Percentiles rank a stretch among this genome's conserved stretches.
These are phyloP conservation scores for Atkinsonella hypoxylon DNA, from an alignment of 2,329 filamentous ascomycete genomes.

Conservation along the genomic window DNA sequence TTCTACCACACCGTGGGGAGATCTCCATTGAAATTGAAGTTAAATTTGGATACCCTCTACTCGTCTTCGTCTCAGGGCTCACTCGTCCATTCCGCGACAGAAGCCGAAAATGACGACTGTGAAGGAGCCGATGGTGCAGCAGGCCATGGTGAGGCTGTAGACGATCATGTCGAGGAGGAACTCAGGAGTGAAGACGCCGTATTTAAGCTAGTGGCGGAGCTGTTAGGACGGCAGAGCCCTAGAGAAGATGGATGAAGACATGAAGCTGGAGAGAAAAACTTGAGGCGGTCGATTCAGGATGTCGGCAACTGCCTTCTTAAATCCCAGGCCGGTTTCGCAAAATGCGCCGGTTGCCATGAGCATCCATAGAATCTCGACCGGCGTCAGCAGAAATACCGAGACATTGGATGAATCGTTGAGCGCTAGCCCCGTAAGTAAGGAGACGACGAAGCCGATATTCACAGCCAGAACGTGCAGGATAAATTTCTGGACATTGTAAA, in stretches of 20 bases:
- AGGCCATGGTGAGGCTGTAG: conserved; percentile 53
- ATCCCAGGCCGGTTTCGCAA: conserved; percentile 61
- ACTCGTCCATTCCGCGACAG: too few species aligned
- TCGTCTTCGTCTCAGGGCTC: conserved; percentile 10
- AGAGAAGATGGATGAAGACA: neutral
- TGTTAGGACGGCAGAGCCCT: neutral
- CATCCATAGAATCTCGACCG: conserved; percentile 63
- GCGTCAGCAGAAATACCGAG: conserved; percentile 58
- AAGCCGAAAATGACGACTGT: conserved; percentile 46
- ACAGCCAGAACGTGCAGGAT: conserved; percentile 29
- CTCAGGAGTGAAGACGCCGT: conserved; percentile 52
- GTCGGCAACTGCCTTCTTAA: conserved; percentile 54
- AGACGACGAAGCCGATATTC: conserved; percentile 55
- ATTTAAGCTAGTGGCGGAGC: conserved; percentile 18
- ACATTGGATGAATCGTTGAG: conserved; percentile 54
- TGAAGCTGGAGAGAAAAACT: too few species aligned
- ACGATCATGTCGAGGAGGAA: conserved; percentile 50
- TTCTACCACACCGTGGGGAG: conserved; percentile 8
- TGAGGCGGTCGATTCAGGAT: conserved; percentile 56
- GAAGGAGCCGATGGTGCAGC: conserved; percentile 45
- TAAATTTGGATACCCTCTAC: conserved; percentile 17
- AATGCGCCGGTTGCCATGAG: conserved; percentile 62
- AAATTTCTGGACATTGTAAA: conserved; percentile 66
- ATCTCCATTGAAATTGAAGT: conserved; percentile 11
- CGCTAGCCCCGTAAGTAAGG: conserved; percentile 52